Evolutionary conservation across 495 filamentous ascomycete genomes (phyloP).

Genomic region (Xylaria scruposa): DNA sequence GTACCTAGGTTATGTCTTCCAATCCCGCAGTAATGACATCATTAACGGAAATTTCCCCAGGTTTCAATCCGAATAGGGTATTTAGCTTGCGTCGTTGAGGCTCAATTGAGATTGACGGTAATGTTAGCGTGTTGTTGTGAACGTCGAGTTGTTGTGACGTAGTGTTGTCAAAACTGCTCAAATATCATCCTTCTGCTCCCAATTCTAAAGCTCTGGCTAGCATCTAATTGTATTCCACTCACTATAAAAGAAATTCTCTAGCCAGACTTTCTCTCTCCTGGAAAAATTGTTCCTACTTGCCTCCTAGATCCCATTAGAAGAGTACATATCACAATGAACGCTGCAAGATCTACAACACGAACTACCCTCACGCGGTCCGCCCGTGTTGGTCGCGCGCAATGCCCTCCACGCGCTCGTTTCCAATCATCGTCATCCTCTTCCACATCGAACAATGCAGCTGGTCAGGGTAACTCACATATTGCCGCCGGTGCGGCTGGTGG

Average conservation of each 20-base stretch:
- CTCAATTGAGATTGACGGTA: neutral
- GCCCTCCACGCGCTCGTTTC: constrained; percentile 44
- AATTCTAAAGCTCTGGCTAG: no score
- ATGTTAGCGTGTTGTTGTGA: neutral
- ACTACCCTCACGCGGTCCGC: constrained; percentile 12
- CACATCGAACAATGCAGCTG: constrained; percentile 34
- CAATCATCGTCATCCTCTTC: constrained; percentile 54
- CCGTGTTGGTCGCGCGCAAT: constrained; percentile 12
- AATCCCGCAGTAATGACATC: constrained; percentile 18
- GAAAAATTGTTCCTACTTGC: neutral
- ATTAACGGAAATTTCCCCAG: neutral
- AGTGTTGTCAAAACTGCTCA: constrained; percentile 9
- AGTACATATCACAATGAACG: constrained; percentile 20
- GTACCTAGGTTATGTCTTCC: neutral
- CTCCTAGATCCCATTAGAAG: neutral
- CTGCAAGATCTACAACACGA: constrained; percentile 16
- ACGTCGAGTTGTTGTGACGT: constrained; percentile 17
- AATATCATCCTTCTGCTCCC: neutral
- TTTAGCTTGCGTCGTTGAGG: neutral
- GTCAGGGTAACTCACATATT: constrained; percentile 51
- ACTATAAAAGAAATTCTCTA: neutral
- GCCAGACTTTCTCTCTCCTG: neutral
- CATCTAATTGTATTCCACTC: neutral
- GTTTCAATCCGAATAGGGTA: neutral
- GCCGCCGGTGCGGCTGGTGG: constrained; percentile 59